Conservation (phyloP, 139 green algal genomes). For the Marvania coccoides region DNA sequence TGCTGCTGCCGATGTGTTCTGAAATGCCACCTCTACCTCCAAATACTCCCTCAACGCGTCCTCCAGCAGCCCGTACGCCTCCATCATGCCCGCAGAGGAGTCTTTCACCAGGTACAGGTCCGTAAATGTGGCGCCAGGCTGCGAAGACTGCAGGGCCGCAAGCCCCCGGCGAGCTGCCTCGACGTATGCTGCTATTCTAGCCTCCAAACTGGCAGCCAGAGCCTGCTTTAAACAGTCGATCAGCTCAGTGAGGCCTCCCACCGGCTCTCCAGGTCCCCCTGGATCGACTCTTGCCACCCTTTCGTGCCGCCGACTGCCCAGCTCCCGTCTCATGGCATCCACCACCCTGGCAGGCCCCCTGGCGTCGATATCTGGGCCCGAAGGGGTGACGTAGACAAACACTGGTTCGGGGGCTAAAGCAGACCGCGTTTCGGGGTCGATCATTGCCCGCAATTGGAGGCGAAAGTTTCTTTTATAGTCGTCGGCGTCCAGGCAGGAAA, state of each 20-base stretch:
- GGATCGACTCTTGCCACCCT: conserved; percentile 21
- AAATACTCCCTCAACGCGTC: conserved; percentile 80
- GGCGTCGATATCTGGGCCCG: conserved; percentile 7
- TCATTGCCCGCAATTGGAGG: conserved; percentile 30
- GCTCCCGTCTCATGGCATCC: conserved; percentile 60
- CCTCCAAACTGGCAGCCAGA: conserved; percentile 63
- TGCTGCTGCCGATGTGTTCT: conserved; percentile 38
- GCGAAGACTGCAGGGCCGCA: background rate
- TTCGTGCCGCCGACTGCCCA: conserved; percentile 41
- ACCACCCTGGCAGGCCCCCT: conserved; percentile 38
- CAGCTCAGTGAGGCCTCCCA: background rate
- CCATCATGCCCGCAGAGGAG: conserved; percentile 35
- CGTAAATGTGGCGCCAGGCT: conserved; percentile 38
- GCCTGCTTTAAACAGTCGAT: conserved; percentile 39
- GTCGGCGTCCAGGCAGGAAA: conserved; percentile 52
- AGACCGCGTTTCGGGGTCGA: conserved; percentile 45
- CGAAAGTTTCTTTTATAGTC: conserved; percentile 60
- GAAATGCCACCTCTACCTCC: conserved; percentile 77
- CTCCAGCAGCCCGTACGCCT: conserved; percentile 33
- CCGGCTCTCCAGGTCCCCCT: background rate
- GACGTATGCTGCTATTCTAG: conserved; percentile 61
- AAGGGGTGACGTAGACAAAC: conserved; percentile 58
- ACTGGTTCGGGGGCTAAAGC: conserved; percentile 41
- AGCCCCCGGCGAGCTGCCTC: conserved; percentile 46
- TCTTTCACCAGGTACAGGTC: conserved; percentile 85